Percentiles rank a stretch among this genome's conserved stretches.
These are phyloP conservation scores for Alliaria petiolata DNA, from an alignment of 345 rosid species.

Conservation along the genomic window DNA sequence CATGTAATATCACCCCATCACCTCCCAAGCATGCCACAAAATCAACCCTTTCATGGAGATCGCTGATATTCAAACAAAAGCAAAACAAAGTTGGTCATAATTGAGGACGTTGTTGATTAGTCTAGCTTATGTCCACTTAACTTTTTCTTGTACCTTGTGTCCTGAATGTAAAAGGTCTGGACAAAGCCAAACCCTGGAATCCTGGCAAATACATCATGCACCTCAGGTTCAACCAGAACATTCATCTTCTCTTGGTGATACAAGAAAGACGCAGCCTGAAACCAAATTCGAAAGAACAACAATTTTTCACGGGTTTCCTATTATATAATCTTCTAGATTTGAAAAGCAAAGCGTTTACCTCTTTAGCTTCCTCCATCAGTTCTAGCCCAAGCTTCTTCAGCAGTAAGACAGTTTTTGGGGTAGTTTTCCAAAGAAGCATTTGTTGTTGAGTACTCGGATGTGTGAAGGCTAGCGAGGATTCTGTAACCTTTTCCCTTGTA, in stretches of 20 bases:
- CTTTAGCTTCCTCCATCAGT: conserved; percentile 95
- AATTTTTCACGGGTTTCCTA: not conserved
- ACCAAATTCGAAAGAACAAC: conserved; percentile 3
- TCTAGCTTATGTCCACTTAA: conserved; percentile 11
- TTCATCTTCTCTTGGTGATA: conserved; percentile 93
- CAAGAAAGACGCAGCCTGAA: conserved; percentile 85
- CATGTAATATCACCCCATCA: conserved; percentile 95
- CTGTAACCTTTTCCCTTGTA: conserved; percentile 90
- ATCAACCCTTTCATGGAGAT: conserved; percentile 98
- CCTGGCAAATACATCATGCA: conserved; percentile 94
- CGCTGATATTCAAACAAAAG: conserved; percentile 41
- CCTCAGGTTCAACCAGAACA: conserved; percentile 95
- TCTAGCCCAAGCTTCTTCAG: conserved; percentile 89
- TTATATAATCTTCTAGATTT: not conserved
- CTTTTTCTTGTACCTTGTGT: conserved; percentile 60
- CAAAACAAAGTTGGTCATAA: conserved; percentile 1
- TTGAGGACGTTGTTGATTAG: conserved; percentile 3
- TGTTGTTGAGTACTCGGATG: conserved; percentile 99
- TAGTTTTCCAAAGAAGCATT: conserved; percentile 99
- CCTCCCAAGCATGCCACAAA: conserved; percentile 98
- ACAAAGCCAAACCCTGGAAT: conserved; percentile 97
- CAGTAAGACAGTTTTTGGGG: conserved; percentile 81
- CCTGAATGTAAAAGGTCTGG: conserved; percentile 96
- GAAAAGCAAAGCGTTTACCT: conserved; percentile 44
- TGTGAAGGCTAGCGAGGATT: conserved; percentile 90